phyloP scores from a whole-genome alignment of 2,329 filamentous ascomycete species.

The Pseudonectria foliicola region DNA sequence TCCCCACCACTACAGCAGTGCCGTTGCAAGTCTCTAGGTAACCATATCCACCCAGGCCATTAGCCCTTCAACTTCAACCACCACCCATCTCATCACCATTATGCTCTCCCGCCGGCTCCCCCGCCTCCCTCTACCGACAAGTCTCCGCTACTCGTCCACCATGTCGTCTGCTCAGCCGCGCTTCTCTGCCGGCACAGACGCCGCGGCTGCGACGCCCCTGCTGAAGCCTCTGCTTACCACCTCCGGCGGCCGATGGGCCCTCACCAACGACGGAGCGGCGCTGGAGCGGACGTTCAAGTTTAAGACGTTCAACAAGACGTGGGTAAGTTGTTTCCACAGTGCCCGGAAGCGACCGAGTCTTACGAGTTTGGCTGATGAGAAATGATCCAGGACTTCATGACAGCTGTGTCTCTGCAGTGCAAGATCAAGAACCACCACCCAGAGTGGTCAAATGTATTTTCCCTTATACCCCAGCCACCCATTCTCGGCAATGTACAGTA shows the following conservation, averaged over 20 bases:
- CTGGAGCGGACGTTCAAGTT: conserved; percentile 56
- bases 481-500: not conserved
- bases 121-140: conserved; percentile 6
- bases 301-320: conserved; percentile 58
- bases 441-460: conserved; percentile 63
- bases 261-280: conserved; percentile 44
- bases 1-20: too few species aligned
- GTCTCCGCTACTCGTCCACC: conserved; percentile 12
- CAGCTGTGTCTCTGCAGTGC: conserved; percentile 60
- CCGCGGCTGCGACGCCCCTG: conserved; percentile 26
- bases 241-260: conserved; percentile 39
- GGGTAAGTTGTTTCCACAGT: conserved; percentile 44
- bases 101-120: conserved; percentile 3
- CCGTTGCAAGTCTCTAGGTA: too few species aligned
- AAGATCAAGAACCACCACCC: conserved; percentile 65
- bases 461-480: not conserved
- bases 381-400: conserved; percentile 63
- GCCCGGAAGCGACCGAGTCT: not conserved
- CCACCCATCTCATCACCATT: conserved; percentile 1
- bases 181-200: conserved; percentile 42
- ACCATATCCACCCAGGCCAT: too few species aligned
- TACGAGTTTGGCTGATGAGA: conserved; percentile 3
- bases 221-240: conserved; percentile 34
- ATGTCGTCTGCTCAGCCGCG: conserved; percentile 22
- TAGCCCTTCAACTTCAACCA: not conserved